phyloP scores from a whole-genome alignment of 768 basidiomycete species.

The Russula ochroleuca region DNA sequence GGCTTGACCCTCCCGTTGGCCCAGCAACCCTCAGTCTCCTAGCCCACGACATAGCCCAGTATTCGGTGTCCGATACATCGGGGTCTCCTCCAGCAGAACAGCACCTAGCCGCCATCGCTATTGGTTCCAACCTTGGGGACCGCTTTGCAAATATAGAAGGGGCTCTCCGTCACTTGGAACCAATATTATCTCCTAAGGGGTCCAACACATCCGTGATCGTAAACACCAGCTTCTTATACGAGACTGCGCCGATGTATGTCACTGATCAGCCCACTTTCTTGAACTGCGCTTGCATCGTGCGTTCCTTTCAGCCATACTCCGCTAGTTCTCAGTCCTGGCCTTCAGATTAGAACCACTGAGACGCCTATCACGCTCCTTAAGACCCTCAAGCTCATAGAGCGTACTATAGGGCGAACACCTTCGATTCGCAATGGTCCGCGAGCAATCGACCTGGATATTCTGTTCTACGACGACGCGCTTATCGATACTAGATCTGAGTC shows the following conservation, averaged over 20 bases:
- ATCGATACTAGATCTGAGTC: slow-evolving; percentile 52
- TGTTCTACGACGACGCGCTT: slow-evolving; percentile 62
- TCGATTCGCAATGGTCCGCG: slow-evolving; percentile 83
- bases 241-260: slow-evolving; percentile 95
- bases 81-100: background rate
- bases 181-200: no score
- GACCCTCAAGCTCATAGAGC: slow-evolving; percentile 71
- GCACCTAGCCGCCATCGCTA: slow-evolving; percentile 59
- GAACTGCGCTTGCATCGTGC: slow-evolving; percentile 87
- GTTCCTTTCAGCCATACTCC: slow-evolving; percentile 31
- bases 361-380: slow-evolving; percentile 53
- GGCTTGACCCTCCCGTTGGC: slow-evolving; percentile 13
- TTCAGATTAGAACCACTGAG: slow-evolving; percentile 75
- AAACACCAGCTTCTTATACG: slow-evolving; percentile 87
- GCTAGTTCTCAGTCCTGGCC: background rate
- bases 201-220: slow-evolving; percentile 38
- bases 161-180: slow-evolving; percentile 68
- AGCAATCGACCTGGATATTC: slow-evolving; percentile 83
- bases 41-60: background rate
- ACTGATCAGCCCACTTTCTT: slow-evolving; percentile 83
- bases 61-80: background rate
- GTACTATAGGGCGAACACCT: slow-evolving; percentile 68
- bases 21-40: background rate
- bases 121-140: slow-evolving; percentile 92
- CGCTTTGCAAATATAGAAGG: slow-evolving; percentile 74